A percentile compares a stretch with the other conserved stretches of the same genome.
These are phyloP conservation scores for Mycena metata DNA, from an alignment of 768 basidiomycete genomes.

Conservation along the genomic window DNA sequence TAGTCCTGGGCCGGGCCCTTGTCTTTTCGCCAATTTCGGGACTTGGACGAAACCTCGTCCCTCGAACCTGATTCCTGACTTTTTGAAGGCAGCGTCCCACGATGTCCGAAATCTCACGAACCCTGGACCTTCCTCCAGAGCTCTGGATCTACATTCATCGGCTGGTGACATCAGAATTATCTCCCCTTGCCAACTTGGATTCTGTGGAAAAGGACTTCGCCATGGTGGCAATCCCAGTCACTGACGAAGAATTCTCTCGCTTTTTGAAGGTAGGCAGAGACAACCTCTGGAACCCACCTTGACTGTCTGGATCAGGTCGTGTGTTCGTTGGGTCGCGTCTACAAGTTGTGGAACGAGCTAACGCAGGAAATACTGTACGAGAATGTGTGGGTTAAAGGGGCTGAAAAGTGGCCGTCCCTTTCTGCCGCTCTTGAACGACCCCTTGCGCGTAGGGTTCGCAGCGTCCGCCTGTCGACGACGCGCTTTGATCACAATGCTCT, in stretches of 20 bases:
- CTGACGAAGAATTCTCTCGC: neutral
- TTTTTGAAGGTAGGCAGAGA: conserved; percentile 4
- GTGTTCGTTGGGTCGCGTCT: conserved; percentile 1
- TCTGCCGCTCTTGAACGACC: neutral
- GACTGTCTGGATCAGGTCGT: neutral
- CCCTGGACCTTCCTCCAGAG: conserved; percentile 5
- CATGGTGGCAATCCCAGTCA: neutral
- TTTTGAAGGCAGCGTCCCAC: no score
- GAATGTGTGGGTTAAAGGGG: conserved; percentile 4
- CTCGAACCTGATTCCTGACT: no score
- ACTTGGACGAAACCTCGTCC: no score
- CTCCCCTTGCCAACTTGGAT: conserved; percentile 5
- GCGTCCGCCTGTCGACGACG: conserved; percentile 19
- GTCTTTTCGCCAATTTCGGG: no score
- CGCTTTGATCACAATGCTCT: conserved; percentile 18
- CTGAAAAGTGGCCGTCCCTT: neutral
- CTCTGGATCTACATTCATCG: conserved; percentile 25
- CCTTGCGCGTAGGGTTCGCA: conserved; percentile 16
- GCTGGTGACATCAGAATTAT: neutral
- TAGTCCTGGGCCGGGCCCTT: no score
- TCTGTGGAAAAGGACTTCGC: neutral
- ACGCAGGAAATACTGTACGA: conserved; percentile 21
- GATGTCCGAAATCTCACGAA: no score
- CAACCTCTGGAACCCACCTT: neutral
- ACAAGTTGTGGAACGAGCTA: conserved; percentile 20